Base-by-base conservation (phyloP, 495 filamentous ascomycete genomes). In the Penicillium angulare region DNA sequence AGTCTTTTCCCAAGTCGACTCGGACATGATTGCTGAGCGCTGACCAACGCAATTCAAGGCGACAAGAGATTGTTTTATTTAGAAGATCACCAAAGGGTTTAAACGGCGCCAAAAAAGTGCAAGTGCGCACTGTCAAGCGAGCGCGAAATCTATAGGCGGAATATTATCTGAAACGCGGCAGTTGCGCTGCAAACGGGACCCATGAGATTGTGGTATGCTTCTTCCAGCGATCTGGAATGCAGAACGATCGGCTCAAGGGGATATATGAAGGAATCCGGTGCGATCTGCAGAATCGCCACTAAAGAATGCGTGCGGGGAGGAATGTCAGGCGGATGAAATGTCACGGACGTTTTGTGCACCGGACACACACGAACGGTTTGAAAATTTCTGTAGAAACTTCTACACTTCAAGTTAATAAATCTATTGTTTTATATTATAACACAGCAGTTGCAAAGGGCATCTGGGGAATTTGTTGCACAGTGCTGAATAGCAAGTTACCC, bases 1-100 rank as follows among this genome's bases (percentile, higher is more conserved):
- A 8, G 72, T 76, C 47, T 63, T 68, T 47, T 72, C 62, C 72
- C 72, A 75, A 0, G 60, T 34, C 4, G 52, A 55, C 50, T 60
- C 55, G 50, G 70, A 47, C 71, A 73, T 73, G 47, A 40, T 55
- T 55, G 39, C 21, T 26, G 23, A 10, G 33, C 43, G 22, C 32
- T 46, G 34, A 36, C n/a, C n/a, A n/a, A 16, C 10, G 35, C 7
- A 43, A 33, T 29, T 15, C n/a, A n/a, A n/a, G n/a, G n/a, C n/a
- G n/a, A n/a, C n/a, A n/a, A n/a, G n/a, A n/a, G n/a, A n/a, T n/a
- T n/a, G n/a, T n/a, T n/a, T n/a, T n/a, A n/a, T n/a, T n/a, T n/a
- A n/a, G n/a, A n/a, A n/a, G n/a, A n/a, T n/a, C n/a, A n/a, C n/a
- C n/a, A n/a, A n/a, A n/a, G n/a, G n/a, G n/a, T n/a, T n/a, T n/a